phyloP scores from a whole-genome alignment of 805 yeast species.

The Wickerhamiella kazuoi region DNA sequence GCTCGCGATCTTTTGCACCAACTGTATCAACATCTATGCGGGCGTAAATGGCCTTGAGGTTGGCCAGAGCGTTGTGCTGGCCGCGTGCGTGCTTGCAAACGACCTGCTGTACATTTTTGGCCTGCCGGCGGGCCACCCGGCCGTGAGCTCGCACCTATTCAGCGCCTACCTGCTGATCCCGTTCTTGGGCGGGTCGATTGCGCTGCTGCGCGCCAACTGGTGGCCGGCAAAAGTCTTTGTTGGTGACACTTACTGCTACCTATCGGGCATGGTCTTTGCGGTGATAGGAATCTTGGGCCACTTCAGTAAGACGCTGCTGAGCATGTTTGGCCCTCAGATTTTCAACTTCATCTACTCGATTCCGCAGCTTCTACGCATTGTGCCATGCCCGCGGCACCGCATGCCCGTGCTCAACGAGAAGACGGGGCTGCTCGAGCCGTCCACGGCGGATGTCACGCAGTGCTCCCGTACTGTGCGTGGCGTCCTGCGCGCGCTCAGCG shows the following conservation, averaged over 20 bases:
- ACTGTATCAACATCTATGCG: conserved; percentile 87
- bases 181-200: conserved; percentile 67
- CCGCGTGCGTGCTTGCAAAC: conserved; percentile 50
- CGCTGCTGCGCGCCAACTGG: conserved; percentile 63
- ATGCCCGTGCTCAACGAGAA: conserved; percentile 56
- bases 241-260: conserved; percentile 95
- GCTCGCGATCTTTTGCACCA: conserved; percentile 85
- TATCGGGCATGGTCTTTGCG: conserved; percentile 97
- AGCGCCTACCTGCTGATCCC: conserved; percentile 71
- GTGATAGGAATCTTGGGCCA: conserved; percentile 93
- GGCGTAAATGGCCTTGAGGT: conserved; percentile 95
- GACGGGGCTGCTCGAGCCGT: conserved; percentile 63
- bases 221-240: conserved; percentile 89
- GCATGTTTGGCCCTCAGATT: conserved; percentile 81
- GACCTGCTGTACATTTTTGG: conserved; percentile 47
- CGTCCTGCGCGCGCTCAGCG: conserved; percentile 31
- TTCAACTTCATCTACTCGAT: conserved; percentile 73
- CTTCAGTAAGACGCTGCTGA: conserved; percentile 77
- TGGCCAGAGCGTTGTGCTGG: conserved; percentile 76
- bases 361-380: conserved; percentile 76
- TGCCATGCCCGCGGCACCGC: conserved; percentile 93
- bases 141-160: conserved; percentile 66
- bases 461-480: conserved; percentile 7
- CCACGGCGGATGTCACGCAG: conserved; percentile 24
- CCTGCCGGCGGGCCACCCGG: conserved; percentile 30